Evolutionary conservation across 1,139 yeast genomes (phyloP), one percentile per base, ranked within the genome.

Genomic region (Blastobotrys elegans): DNA sequence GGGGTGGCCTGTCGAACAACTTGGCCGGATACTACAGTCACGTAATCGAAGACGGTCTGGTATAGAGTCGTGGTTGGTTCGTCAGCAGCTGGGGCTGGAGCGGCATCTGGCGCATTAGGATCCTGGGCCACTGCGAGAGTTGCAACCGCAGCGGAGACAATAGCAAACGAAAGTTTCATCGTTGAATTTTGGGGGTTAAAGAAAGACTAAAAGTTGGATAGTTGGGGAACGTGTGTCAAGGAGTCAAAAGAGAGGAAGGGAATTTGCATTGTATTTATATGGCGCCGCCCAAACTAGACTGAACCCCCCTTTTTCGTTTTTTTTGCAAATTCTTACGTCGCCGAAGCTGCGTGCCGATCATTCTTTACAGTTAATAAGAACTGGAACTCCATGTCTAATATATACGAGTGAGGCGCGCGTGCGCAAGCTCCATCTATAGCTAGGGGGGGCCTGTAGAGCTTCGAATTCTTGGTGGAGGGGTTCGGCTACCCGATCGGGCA

Each of bases 41-140:
- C 59, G 47, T 52, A 55, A 47, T 56, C 59, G 41, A 49, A 51
- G 47, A 57, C 50, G 32, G 61, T 57, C 16, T 58, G 53, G 39
- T 44, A 55, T 45, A 57, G 38, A 45, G 61, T 57, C 44, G 61
- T 57, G 46, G 47, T 48, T 30, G 35, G 44, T 31, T 48, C 51
- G 17, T 34, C 44, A n/a, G 26, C 34, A 34, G 44, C 46, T 4
- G 22, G 17, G n/a, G 46, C 43, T 7, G 32, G 22, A 26, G 46
- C 41, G 5, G 46, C 36, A 20, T 21, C 38, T 18, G 38, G 26
- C 18, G 37, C 29, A 16, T 18, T 14, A 5, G 27, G 27, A 24
- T 24, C 27, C 27, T 24, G 27, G 10, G 27, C 27, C 5, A 24
- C 27, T 6, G 27, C 27, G 5, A 24, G 27, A 24, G 8, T 24